Conservation (phyloP, 2,329 filamentous ascomycete genomes). For the Diplodia mutila region DNA sequence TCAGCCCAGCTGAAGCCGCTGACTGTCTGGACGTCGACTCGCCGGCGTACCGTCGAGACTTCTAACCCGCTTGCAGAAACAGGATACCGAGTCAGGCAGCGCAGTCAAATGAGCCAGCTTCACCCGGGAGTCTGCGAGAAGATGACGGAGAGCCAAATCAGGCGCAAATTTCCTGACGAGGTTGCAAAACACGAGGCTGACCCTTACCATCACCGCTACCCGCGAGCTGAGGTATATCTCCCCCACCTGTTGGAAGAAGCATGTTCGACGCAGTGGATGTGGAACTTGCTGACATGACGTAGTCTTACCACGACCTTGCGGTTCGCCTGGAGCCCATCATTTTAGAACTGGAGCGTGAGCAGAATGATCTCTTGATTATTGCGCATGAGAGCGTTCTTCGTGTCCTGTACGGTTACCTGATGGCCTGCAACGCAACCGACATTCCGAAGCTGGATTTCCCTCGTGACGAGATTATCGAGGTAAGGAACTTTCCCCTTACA, state of each 20-base stretch:
- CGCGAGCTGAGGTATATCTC: constrained; percentile 76
- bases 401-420: constrained; percentile 94
- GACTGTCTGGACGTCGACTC: constrained; percentile 92
- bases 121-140: constrained; percentile 97
- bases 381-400: constrained; percentile 97
- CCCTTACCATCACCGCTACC: constrained; percentile 96
- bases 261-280: constrained; percentile 24
- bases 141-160: constrained; percentile 81
- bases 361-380: constrained; percentile 97
- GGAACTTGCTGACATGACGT: neutral
- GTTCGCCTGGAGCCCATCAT: constrained; percentile 97
- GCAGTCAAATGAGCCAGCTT: constrained; percentile 95
- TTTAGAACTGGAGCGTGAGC: constrained; percentile 92
- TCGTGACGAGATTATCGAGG: constrained; percentile 95
- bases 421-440: constrained; percentile 95
- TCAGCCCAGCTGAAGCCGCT: constrained; percentile 75
- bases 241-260: constrained; percentile 27
- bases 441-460: constrained; percentile 94
- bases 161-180: constrained; percentile 83
- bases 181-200: constrained; percentile 90
- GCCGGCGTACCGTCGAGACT: constrained; percentile 88
- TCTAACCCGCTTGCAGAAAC: constrained; percentile 76
- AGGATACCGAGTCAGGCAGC: constrained; percentile 85
- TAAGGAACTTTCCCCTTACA: constrained; percentile 37
- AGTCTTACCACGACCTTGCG: constrained; percentile 99